Conservation (phyloP, 129 eudicot species). For the Saposhnikovia divaricata region DNA sequence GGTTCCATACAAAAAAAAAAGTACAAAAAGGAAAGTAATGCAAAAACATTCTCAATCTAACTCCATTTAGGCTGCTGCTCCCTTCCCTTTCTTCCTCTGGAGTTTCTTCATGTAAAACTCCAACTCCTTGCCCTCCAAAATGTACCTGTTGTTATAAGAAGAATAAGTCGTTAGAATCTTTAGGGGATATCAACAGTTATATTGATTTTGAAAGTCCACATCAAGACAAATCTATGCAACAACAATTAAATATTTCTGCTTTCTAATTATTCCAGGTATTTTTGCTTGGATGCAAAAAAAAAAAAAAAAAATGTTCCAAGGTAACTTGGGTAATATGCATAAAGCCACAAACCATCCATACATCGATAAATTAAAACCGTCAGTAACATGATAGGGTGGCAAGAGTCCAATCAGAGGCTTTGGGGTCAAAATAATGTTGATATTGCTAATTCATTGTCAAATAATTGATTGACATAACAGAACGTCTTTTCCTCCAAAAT, state of each 20-base stretch:
- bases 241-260: background rate
- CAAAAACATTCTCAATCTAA: conserved; percentile 1
- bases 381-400: background rate
- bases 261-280: background rate
- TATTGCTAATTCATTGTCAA: background rate
- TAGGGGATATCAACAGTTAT: background rate
- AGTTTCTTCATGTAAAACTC: conserved; percentile 84
- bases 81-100: conserved; percentile 84
- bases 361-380: background rate
- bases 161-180: background rate
- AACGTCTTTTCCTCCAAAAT: background rate
- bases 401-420: background rate
- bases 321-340: background rate
- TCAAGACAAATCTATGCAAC: background rate
- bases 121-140: conserved; percentile 83
- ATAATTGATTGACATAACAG: background rate
- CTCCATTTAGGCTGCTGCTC: conserved; percentile 30
- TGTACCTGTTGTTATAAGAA: conserved; percentile 31
- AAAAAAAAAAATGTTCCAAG: background rate
- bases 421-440: background rate
- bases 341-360: background rate
- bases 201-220: background rate
- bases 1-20: background rate
- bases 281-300: background rate
- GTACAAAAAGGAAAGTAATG: background rate